Evolutionary conservation across 306 rosid genomes (phyloP).

Genomic region (Vigna mungo): DNA sequence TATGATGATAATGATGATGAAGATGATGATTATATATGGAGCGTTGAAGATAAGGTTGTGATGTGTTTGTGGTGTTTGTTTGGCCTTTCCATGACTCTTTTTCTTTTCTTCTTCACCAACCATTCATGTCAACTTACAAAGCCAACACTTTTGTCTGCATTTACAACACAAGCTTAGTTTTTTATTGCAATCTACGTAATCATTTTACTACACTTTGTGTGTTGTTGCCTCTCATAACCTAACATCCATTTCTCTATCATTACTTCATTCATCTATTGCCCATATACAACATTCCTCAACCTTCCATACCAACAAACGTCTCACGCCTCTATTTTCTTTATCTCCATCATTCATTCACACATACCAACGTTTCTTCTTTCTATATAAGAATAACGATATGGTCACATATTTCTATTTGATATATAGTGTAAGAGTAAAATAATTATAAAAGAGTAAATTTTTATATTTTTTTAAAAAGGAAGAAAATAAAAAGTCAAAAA

Average conservation of each 20-base stretch:
- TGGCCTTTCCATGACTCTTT: slow-evolving; percentile 54
- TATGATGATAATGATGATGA: slow-evolving; percentile 33
- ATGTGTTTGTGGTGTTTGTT: slow-evolving; percentile 62
- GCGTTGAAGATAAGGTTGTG: slow-evolving; percentile 76
- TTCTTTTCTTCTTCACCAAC: slow-evolving; percentile 52
- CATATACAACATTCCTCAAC: too few species aligned
- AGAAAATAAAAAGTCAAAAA: too few species aligned
- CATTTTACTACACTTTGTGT: slow-evolving; percentile 39
- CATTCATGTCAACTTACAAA: slow-evolving; percentile 56
- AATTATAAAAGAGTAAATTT: too few species aligned
- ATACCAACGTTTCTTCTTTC: background rate
- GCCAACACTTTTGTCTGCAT: slow-evolving; percentile 57
- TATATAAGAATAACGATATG: too few species aligned
- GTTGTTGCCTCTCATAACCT: slow-evolving; percentile 38
- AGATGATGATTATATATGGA: slow-evolving; percentile 43
- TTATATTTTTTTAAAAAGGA: too few species aligned
- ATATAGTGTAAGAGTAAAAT: too few species aligned
- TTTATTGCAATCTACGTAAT: slow-evolving; percentile 43
- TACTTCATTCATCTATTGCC: slow-evolving; percentile 2
- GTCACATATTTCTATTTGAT: too few species aligned
- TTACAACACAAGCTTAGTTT: slow-evolving; percentile 40
- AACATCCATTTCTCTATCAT: slow-evolving; percentile 25
- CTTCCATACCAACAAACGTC: too few species aligned
- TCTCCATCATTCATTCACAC: slow-evolving; percentile 9
- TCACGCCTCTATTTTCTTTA: slow-evolving; percentile 3